phyloP scores from a whole-genome alignment of 805 yeast genomes.

The Candida orba region DNA sequence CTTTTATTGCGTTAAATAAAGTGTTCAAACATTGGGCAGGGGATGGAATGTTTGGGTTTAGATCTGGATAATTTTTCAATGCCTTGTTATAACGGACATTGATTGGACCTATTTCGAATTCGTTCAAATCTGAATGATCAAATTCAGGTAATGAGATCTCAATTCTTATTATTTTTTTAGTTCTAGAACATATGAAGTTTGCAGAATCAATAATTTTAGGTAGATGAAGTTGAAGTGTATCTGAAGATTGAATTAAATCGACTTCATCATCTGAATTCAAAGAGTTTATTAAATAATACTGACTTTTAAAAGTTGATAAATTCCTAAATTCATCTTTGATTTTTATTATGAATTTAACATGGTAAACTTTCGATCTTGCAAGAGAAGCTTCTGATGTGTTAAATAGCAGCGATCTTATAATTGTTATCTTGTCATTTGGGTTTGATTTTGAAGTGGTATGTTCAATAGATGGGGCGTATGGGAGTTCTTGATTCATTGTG shows the following conservation, averaged over 20 bases:
- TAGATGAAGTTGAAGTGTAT: conserved; percentile 15
- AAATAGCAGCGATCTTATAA: conserved; percentile 23
- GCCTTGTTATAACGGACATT: conserved; percentile 41
- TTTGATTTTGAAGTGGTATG: conserved; percentile 11
- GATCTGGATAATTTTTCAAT: conserved; percentile 19
- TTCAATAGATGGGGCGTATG: conserved; percentile 21
- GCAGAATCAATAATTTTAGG: conserved; percentile 40
- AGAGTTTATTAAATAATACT: conserved; percentile 25
- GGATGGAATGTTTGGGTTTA: conserved; percentile 36
- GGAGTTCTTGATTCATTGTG: conserved; percentile 23
- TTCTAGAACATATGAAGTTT: conserved; percentile 37
- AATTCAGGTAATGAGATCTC: conserved; percentile 49
- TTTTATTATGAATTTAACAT: conserved; percentile 30
- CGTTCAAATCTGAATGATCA: conserved; percentile 35
- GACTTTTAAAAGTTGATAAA: conserved; percentile 23
- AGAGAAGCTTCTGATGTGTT: conserved; percentile 23
- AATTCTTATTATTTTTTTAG: conserved; percentile 43
- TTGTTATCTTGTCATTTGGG: conserved; percentile 17
- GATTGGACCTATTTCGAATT: conserved; percentile 44
- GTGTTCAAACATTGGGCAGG: conserved; percentile 54
- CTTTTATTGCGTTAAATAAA: conserved; percentile 54
- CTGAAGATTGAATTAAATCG: conserved; percentile 22
- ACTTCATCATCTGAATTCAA: conserved; percentile 23
- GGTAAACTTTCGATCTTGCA: conserved; percentile 23
- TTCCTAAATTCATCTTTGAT: conserved; percentile 13